Evolutionary conservation across 1,139 yeast species (phyloP), one percentile per base, ranked within the genome.

Genomic region (Debaryomycetaceae sp.): DNA sequence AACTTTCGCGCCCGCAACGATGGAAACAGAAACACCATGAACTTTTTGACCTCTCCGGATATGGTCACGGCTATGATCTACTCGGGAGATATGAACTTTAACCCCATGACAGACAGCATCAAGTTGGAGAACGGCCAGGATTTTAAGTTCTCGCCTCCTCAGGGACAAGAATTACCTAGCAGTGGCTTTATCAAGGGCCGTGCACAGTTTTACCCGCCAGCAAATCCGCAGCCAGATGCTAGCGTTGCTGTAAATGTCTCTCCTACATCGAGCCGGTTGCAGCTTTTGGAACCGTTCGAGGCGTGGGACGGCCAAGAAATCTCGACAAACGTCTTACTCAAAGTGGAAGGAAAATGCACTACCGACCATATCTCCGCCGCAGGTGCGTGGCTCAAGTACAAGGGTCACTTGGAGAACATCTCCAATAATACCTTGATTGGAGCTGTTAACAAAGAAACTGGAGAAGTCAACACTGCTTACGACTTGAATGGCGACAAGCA

Each of bases 291-390:
- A 33, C 97, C 98, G 18, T 90, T 92, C 52, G 58, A 68, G 27
- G 72, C 93, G 16, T 90, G 95, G 86, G 62, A 75, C 36, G 92
- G 93, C 33, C 57, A 82, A 51, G 98, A 90, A 54, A 58, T 87
- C 40, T 63, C 71, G 37, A 72, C 87, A 24, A 73, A 73, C 30
- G 83, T 90, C 2, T 60, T 87, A 35, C 58, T 90, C 48, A 90
- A 87, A 61, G 96, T 87, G 30, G 87, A 85, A 61, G 98, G 98
- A 39, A 90, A 90, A 60, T 87, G 97, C 67, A 90, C 98, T 27
- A 90, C 98, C 25, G 98, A 90, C 57, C 98, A 90, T 51, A 90
- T 90, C 44, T 86, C 96, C 16, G 97, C 97, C 25, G 98, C 98
- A 22, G 98, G 98, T 50, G 92, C 79, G n/a, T 90, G 98, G 98